Percentiles rank a stretch among this genome's conserved stretches.
Evolutionary conservation across 2,329 filamentous ascomycete genomes (phyloP).

Genomic region (Amesomyces nigricolor): DNA sequence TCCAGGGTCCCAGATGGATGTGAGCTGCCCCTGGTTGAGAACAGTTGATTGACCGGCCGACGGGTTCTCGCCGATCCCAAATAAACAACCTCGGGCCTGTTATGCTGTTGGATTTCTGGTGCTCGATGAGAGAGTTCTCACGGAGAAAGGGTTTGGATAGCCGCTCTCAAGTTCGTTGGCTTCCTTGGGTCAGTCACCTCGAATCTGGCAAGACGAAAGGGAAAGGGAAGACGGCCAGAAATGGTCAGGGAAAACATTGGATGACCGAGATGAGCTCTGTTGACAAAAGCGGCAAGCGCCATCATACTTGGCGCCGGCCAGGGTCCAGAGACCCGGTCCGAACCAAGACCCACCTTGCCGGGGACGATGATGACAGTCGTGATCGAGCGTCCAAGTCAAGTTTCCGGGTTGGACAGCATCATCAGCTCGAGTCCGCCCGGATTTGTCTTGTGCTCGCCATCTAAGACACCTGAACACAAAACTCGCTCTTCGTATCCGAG

Average conservation of each 20-base stretch:
- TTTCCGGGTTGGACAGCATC: no score
- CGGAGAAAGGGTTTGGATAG: no score
- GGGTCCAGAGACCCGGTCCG: not conserved
- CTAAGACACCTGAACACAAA: not conserved
- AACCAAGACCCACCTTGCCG: not conserved
- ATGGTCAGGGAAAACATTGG: not conserved
- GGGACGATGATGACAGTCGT: no score
- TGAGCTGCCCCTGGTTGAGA: no score
- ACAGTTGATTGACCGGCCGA: no score
- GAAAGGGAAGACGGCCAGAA: not conserved
- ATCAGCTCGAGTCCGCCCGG: not conserved
- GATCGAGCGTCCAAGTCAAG: no score
- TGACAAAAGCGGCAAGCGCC: conserved; percentile 9
- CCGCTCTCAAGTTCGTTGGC: not conserved
- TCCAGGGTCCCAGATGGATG: no score
- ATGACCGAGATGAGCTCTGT: not conserved
- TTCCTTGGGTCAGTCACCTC: no score
- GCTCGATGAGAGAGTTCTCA: no score
- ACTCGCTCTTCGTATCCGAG: not conserved
- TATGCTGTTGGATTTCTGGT: no score
- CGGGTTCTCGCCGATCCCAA: no score
- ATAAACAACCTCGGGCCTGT: no score
- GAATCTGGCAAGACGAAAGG: not conserved
- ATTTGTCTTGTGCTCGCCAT: not conserved
- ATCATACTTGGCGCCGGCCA: not conserved